Base-by-base conservation (phyloP, 225 moss, liverwort and hornwort genomes). In the Bryoerythrophyllum caledonicum region DNA sequence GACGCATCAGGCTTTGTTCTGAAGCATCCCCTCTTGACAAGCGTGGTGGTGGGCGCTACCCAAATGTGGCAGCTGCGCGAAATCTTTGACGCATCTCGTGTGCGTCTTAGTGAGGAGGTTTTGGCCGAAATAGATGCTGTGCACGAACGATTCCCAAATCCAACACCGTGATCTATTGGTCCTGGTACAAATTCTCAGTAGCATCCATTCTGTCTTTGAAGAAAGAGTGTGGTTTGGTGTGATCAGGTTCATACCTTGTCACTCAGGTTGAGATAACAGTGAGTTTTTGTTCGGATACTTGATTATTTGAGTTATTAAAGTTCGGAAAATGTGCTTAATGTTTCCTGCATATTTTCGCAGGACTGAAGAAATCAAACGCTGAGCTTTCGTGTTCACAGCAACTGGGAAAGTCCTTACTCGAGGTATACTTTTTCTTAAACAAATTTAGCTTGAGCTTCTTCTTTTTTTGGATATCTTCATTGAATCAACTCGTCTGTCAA, bases 61-160 rank as follows among this genome's bases (percentile, higher is more conserved):
- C 71, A 87, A 41, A 59, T 70, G 20, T 88, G 86, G 82, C 90
- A 94, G 79, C 84, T 94, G 77, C 88, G 75, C 32, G 90, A 92
- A 79, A 85, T 92, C 40, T 48, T 96, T 37, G 56, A 82, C 44
- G 91, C 88, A 27, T 30, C 60, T 72, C 83, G 85, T 58, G 86
- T 94, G 37, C 68, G 68, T 56, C 77, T 92, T 48, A 84, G 75
- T 43, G 84, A 87, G 26, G 86, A 88, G 49, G 81, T 93, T 57
- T 79, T 85, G n/a, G 61, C 80, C 17, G 88, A 91, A 74, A 73
- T 92, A 74, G 86, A 92, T 23, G 54, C 63, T 68, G 88, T 92
- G 13, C 92, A 93, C 82, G 86, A 83, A 82, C 86, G 77, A 51
- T 93, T 79, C 60, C 92, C 93, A 57, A 92, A 86, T 85, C 96